Percentiles rank a stretch among this genome's conserved stretches.
Conservation (phyloP, 2,329 filamentous ascomycete species). For the Stemphylium beticola region DNA sequence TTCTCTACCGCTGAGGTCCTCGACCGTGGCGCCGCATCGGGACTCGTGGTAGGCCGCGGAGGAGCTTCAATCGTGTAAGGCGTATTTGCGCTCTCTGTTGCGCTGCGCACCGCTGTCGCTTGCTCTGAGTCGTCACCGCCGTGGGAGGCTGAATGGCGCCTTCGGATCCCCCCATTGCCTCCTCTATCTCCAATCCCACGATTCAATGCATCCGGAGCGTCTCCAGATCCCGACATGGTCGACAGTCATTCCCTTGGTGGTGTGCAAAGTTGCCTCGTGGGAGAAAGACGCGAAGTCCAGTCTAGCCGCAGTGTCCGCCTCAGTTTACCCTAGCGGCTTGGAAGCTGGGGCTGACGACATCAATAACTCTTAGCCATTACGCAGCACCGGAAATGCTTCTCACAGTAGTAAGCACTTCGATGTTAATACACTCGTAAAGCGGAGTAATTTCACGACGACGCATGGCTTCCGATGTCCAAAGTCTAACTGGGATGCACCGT, state of each 20-base stretch:
- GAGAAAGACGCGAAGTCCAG: background rate
- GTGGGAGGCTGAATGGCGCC: slow-evolving; percentile 37
- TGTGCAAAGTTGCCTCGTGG: background rate
- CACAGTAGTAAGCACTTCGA: background rate
- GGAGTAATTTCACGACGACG: background rate
- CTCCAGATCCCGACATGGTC: slow-evolving; percentile 39
- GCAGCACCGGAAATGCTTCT: slow-evolving; percentile 11
- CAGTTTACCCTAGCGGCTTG: slow-evolving; percentile 27
- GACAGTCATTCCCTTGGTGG: slow-evolving; percentile 29
- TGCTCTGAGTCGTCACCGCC: slow-evolving; percentile 33
- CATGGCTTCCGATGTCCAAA: background rate
- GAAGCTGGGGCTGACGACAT: slow-evolving; percentile 5
- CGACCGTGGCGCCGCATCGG: slow-evolving; percentile 20
- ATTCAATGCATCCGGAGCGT: slow-evolving; percentile 20
- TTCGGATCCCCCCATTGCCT: slow-evolving; percentile 31
- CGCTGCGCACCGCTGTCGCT: slow-evolving; percentile 12
- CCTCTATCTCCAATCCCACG: slow-evolving; percentile 4
- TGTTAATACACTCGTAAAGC: background rate
- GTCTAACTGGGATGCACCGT: background rate
- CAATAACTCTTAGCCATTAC: slow-evolving; percentile 22
- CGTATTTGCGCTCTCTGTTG: slow-evolving; percentile 14
- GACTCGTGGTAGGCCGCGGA: slow-evolving; percentile 8
- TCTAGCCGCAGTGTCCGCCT: background rate
- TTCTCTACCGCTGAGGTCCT: slow-evolving; percentile 31
- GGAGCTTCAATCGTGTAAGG: slow-evolving; percentile 24